These are phyloP conservation scores for Fusarium torreyae DNA, from an alignment of 2,329 filamentous ascomycete species.

Conservation along the genomic window DNA sequence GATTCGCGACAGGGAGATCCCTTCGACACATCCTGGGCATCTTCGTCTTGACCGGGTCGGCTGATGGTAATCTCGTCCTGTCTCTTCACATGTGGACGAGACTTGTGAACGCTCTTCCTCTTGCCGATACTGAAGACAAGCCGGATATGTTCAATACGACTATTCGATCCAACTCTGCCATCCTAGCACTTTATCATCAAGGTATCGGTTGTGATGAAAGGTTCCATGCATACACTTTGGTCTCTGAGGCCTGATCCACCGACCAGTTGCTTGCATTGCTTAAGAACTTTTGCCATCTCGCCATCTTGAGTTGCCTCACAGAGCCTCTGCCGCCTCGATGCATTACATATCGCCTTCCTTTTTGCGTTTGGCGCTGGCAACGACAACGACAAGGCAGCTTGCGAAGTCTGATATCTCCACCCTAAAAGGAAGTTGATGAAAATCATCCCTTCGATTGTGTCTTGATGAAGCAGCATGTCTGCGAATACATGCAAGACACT, in stretches of 20 bases:
- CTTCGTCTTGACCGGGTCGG: not conserved
- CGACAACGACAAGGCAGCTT: constrained; percentile 22
- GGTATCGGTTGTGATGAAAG: constrained; percentile 23
- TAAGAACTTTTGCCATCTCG: constrained; percentile 45
- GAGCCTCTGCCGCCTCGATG: constrained; percentile 11
- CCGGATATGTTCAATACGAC: not conserved
- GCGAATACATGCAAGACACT: constrained; percentile 14
- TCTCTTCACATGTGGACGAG: constrained; percentile 8
- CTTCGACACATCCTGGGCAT: not conserved
- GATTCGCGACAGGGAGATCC: constrained; percentile 17
- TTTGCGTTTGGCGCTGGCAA: constrained; percentile 40
- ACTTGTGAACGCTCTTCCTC: not conserved
- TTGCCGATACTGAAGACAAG: not conserved
- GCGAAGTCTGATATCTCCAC: constrained; percentile 22
- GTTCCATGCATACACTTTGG: constrained; percentile 22
- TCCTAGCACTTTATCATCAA: constrained; percentile 34
- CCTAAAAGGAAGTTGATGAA: constrained; percentile 47
- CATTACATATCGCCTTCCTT: constrained; percentile 42
- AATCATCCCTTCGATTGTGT: constrained; percentile 27
- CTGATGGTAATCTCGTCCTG: not conserved
- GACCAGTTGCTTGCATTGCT: constrained; percentile 21
- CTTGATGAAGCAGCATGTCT: constrained; percentile 12
- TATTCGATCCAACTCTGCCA: not conserved
- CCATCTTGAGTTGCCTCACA: constrained; percentile 15
- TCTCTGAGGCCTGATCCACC: constrained; percentile 10